Conservation (phyloP, 2,329 filamentous ascomycete genomes). For the Scortechinia acanthostroma region DNA sequence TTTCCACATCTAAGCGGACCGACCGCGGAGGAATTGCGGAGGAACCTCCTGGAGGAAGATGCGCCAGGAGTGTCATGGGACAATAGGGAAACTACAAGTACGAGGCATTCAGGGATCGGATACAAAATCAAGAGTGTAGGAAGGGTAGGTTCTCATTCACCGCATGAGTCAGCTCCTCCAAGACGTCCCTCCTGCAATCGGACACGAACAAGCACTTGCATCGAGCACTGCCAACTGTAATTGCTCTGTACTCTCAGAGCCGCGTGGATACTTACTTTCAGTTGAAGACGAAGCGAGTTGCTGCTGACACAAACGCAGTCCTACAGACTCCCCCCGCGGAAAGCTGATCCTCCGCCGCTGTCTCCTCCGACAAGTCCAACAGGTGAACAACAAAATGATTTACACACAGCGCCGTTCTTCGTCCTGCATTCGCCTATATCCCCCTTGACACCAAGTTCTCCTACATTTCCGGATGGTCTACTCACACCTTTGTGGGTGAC, state of each 20-base stretch:
- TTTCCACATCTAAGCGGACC: constrained; percentile 58
- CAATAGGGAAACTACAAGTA: constrained; percentile 36
- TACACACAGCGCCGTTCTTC: constrained; percentile 30
- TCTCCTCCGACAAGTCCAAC: constrained; percentile 38
- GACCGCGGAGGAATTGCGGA: constrained; percentile 57
- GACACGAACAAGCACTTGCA: too few relatives aligned
- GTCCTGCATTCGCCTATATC: constrained; percentile 87
- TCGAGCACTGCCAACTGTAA: too few relatives aligned
- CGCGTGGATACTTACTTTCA: too few relatives aligned
- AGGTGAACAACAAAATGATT: constrained; percentile 30
- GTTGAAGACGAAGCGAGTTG: background rate
- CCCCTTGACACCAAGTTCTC: constrained; percentile 75
- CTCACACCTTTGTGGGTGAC: constrained; percentile 75
- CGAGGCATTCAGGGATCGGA: constrained; percentile 37
- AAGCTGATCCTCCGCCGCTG: constrained; percentile 49
- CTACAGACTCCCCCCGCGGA: constrained; percentile 51
- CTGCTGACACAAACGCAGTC: background rate
- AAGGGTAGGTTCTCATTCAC: constrained; percentile 69
- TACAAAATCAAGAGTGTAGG: constrained; percentile 71
- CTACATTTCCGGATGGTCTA: constrained; percentile 82
- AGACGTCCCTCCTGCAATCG: too few relatives aligned
- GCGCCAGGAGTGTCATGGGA: constrained; percentile 62
- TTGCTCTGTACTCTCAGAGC: too few relatives aligned
- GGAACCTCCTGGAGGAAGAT: constrained; percentile 61
- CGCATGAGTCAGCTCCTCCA: too few relatives aligned